Conservation (phyloP, 2,329 filamentous ascomycete genomes). For the Apiospora aurea region DNA sequence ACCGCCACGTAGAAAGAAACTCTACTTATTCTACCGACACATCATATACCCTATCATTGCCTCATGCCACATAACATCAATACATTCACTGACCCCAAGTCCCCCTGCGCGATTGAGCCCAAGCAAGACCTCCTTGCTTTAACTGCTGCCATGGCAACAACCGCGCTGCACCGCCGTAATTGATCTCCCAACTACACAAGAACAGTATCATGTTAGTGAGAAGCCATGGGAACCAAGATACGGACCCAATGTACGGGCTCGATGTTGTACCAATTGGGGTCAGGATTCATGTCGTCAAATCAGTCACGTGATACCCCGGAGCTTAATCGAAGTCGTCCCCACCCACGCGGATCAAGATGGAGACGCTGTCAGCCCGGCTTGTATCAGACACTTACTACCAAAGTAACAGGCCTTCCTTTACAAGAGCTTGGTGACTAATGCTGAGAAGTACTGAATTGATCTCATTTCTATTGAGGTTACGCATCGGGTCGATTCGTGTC, state of each 20-base stretch:
- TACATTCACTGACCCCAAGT: neutral
- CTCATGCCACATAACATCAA: neutral
- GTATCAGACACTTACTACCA: neutral
- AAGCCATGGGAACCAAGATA: too few relatives aligned
- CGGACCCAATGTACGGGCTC: neutral
- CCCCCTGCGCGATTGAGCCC: neutral
- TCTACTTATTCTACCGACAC: neutral
- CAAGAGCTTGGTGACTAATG: neutral
- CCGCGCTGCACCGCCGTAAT: neutral
- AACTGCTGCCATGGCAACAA: neutral
- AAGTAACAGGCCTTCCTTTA: neutral
- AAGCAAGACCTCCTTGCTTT: neutral
- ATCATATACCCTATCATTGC: neutral
- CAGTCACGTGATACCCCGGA: conserved; percentile 1
- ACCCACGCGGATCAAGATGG: neutral
- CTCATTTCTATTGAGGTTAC: neutral
- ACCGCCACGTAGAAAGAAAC: accelerated
- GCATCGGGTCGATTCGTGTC: neutral
- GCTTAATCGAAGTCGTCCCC: neutral
- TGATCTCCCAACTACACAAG: neutral
- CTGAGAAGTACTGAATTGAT: neutral
- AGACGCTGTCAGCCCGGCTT: neutral
- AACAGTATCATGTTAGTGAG: accelerated
- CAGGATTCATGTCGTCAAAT: neutral
- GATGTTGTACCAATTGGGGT: neutral